Base-by-base conservation (phyloP, 2,329 filamentous ascomycete genomes). In the Rhinocladiella similis region DNA sequence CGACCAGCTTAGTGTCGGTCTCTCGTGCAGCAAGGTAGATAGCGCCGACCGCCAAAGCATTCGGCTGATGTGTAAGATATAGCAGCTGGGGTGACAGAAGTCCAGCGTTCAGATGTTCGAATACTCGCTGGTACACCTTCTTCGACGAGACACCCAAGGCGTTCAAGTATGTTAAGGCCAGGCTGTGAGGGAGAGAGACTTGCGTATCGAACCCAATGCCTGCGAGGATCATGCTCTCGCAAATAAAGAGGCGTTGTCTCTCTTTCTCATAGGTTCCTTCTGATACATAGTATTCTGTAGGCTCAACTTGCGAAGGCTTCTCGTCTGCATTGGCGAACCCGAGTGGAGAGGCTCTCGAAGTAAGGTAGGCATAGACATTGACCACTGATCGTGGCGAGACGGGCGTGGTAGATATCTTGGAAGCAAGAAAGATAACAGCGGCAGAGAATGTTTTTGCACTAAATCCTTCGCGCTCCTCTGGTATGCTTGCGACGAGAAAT, bases 101-200 rank as follows among this genome's bases (percentile, higher is more conserved):
- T 1, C 90, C 87, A 6, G 90, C 85, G 70, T 96, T 97, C n/a
- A 97, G 80, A 68, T 96, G 87, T 50, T 86, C 85, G 42, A 96
- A 78, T 0, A 86, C 83, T 39, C 85, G 81, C 52, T 80, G 78
- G 1, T 89, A 83, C 2, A 95, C 78, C 5, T 73, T 73, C 0
- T 81, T 74, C 41, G 70, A 69, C 1, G 69, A 70, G 47, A 89
- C 87, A 56, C 91, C 90, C 16, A 99, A 83, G 0, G 92, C 88
- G 73, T 97, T 93, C 1, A 97, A 83, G 70, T 97, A 99, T 5
- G 92, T 97, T 55, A 97, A 83, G 56, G 90, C 90, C 13, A 97
- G 82, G 0, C 89, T 83, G 68, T 97, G 90, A 0, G 94, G 94
- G 0, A 97, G 80, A 1, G 90, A 85, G 10, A 95, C 90, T 64